Conservation (phyloP, 306 rosid genomes). For the Neltuma alba region DNA sequence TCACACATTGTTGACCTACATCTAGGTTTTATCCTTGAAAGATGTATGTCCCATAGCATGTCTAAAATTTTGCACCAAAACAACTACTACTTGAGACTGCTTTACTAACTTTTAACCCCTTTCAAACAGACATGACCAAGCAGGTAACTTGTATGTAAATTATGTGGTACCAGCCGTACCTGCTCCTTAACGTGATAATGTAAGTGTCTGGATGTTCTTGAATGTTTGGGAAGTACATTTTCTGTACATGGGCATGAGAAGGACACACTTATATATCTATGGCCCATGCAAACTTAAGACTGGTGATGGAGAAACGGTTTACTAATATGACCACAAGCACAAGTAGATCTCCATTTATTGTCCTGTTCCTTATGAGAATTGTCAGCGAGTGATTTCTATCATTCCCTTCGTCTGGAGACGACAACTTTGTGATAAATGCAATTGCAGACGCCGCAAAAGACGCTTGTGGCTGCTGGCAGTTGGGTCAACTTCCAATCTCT, state of each 20-base stretch:
- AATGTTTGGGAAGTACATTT: neutral
- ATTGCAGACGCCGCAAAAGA: neutral
- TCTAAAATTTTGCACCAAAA: neutral
- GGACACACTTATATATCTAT: neutral
- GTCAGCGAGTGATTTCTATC: neutral
- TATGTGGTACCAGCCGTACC: neutral
- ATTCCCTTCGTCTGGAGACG: neutral
- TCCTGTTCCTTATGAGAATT: neutral
- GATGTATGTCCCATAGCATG: neutral
- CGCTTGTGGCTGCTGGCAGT: neutral
- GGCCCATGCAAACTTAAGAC: neutral
- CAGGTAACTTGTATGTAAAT: neutral
- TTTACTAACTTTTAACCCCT: neutral
- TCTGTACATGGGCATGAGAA: too few relatives aligned
- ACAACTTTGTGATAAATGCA: conserved; percentile 4
- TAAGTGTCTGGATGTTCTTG: neutral
- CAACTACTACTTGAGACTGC: neutral
- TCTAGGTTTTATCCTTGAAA: neutral
- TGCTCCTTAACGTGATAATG: neutral
- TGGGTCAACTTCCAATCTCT: neutral
- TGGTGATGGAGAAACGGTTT: neutral
- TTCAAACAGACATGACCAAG: neutral
- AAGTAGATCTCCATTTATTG: neutral
- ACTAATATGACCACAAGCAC: neutral
- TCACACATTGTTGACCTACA: neutral